Percentiles rank a stretch among this genome's conserved stretches.
These are phyloP conservation scores for Spencermartinsiella ligniputridi DNA, from an alignment of 1,139 yeast species.

Conservation along the genomic window DNA sequence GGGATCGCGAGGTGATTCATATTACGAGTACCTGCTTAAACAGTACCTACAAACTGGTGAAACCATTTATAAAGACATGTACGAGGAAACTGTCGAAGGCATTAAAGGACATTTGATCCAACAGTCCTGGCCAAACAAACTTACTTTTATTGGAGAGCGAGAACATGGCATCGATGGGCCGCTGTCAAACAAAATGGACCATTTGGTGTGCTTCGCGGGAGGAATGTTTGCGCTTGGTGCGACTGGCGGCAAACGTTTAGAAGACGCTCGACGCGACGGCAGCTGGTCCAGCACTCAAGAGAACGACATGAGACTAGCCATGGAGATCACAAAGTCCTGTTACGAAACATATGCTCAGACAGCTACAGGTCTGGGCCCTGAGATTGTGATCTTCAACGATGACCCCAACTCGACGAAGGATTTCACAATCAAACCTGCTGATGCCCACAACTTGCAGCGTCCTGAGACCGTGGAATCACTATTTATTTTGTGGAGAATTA, in stretches of 20 bases:
- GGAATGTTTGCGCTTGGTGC: constrained; percentile 90
- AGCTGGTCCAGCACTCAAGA: constrained; percentile 47
- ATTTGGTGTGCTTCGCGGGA: constrained; percentile 87
- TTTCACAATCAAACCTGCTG: constrained; percentile 64
- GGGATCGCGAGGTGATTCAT: constrained; percentile 92
- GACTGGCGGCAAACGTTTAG: constrained; percentile 61
- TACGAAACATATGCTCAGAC: constrained; percentile 75
- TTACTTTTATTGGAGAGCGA: constrained; percentile 74
- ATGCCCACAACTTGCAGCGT: constrained; percentile 80
- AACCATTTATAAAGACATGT: constrained; percentile 64
- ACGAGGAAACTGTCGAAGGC: constrained; percentile 72
- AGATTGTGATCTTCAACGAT: constrained; percentile 74
- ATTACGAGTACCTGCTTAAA: constrained; percentile 83
- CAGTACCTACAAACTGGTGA: constrained; percentile 80
- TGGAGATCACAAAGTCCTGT: constrained; percentile 75
- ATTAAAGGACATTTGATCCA: constrained; percentile 60
- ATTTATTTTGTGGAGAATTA: constrained; percentile 72
- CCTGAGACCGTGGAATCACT: constrained; percentile 94
- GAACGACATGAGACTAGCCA: constrained; percentile 63
- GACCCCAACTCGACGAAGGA: constrained; percentile 42
- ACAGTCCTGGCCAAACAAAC: constrained; percentile 57
- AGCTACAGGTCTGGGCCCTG: constrained; percentile 80
- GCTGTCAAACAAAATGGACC: constrained; percentile 83
- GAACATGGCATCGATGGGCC: constrained; percentile 59
- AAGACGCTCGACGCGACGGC: constrained; percentile 42